Evolutionary conservation across 1,284 basidiomycete species (phyloP).

Genomic region (Rhodotorula sp.): DNA sequence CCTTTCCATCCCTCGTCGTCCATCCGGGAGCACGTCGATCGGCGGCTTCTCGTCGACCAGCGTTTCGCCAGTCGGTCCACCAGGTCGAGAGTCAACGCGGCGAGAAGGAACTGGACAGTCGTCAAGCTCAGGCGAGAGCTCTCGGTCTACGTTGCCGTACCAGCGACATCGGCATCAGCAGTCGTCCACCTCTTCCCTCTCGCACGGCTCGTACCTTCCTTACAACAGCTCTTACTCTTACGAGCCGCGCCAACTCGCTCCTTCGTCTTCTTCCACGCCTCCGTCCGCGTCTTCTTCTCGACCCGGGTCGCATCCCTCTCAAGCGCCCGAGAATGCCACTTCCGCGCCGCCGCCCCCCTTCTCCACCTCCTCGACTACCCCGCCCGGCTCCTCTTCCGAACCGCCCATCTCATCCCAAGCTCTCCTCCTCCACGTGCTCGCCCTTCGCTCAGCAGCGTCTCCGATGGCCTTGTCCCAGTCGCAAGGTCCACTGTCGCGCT

Average conservation of each 20-base stretch:
- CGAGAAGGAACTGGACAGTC: slow-evolving; percentile 13
- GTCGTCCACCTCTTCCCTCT: slow-evolving; percentile 34
- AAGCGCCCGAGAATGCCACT: background rate
- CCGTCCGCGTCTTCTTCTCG: background rate
- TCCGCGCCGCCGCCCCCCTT: background rate
- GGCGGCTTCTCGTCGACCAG: background rate
- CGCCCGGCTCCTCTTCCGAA: slow-evolving; percentile 7
- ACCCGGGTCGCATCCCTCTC: background rate
- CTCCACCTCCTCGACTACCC: background rate
- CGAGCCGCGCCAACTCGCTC: slow-evolving; percentile 9
- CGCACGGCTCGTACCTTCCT: slow-evolving; percentile 25
- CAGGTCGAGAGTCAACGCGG: background rate
- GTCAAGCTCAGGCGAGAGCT: background rate
- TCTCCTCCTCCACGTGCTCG: slow-evolving; percentile 32
- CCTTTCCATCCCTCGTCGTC: slow-evolving; percentile 20
- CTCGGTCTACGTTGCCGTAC: slow-evolving; percentile 16
- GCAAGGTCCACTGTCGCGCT: slow-evolving; percentile 13
- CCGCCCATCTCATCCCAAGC: slow-evolving; percentile 35
- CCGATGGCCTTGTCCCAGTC: slow-evolving; percentile 35
- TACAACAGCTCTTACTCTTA: slow-evolving; percentile 22
- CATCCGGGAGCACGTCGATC: background rate
- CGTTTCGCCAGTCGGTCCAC: background rate
- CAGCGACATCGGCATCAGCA: slow-evolving; percentile 32
- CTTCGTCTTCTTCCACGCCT: background rate
- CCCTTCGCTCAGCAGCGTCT: slow-evolving; percentile 26